Evolutionary conservation across 176 grass and related monocot species (phyloP).

Genomic region (Triticum monococcum): DNA sequence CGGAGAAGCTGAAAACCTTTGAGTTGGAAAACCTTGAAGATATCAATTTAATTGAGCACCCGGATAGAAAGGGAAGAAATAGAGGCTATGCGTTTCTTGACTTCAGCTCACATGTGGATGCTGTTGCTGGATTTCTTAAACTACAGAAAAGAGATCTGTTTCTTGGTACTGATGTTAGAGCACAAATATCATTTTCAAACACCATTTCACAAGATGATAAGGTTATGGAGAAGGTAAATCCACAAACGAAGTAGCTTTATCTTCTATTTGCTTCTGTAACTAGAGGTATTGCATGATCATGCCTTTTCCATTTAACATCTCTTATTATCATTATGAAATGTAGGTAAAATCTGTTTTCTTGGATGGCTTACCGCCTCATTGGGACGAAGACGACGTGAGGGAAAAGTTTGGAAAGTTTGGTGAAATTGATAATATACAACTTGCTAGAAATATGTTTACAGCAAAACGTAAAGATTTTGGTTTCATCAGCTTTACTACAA

Average conservation of each 20-base stretch:
- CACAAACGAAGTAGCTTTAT: background rate
- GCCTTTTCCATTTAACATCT: slow-evolving; percentile 1
- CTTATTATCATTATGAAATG: slow-evolving; percentile 10
- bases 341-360: slow-evolving; percentile 74
- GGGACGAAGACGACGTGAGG: slow-evolving; percentile 64
- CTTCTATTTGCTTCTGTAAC: slow-evolving; percentile 16
- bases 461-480: slow-evolving; percentile 68
- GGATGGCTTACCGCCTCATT: slow-evolving; percentile 63
- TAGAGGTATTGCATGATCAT: slow-evolving; percentile 3
- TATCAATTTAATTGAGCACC: slow-evolving; percentile 75
- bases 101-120: slow-evolving; percentile 63
- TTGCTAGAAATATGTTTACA: slow-evolving; percentile 61
- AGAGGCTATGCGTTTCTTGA: slow-evolving; percentile 88
- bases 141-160: slow-evolving; percentile 64
- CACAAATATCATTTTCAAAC: slow-evolving; percentile 76
- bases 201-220: slow-evolving; percentile 58
- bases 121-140: slow-evolving; percentile 56
- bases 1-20: slow-evolving; percentile 54
- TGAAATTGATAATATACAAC: slow-evolving; percentile 66
- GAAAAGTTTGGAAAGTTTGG: slow-evolving; percentile 56
- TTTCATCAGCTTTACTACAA: slow-evolving; percentile 59
- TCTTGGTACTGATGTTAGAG: slow-evolving; percentile 69
- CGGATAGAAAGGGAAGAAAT: slow-evolving; percentile 63
- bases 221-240: slow-evolving; percentile 60
- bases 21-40: slow-evolving; percentile 75